Conservation (phyloP, 2,329 filamentous ascomycete species). For the Trichoderma oligosporum region DNA sequence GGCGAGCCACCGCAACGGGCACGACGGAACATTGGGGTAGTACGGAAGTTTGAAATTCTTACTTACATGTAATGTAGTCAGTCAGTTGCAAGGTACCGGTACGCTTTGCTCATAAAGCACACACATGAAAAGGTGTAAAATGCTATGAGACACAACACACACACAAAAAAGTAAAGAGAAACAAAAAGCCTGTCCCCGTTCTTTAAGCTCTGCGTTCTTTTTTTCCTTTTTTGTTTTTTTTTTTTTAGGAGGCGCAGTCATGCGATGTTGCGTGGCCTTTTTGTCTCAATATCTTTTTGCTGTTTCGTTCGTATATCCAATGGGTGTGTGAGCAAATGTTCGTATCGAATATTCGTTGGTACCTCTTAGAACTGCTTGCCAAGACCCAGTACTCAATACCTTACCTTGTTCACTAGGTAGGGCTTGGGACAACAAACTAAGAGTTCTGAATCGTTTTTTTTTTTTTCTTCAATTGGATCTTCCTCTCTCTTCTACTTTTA, state of each 20-base stretch:
- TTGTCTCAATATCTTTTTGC: neutral
- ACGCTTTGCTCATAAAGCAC: neutral
- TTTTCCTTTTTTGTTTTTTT: neutral
- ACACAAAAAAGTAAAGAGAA: neutral
- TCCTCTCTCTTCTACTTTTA: neutral
- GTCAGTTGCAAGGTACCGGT: neutral
- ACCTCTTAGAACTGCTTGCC: conserved; percentile 1
- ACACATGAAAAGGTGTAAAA: no score
- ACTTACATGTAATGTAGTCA: neutral
- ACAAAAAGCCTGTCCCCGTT: neutral
- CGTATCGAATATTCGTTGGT: conserved; percentile 4
- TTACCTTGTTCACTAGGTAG: neutral
- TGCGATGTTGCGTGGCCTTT: neutral
- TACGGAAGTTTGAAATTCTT: neutral
- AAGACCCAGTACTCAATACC: no score
- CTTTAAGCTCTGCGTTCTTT: neutral
- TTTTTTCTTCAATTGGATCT: no score
- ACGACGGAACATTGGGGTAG: conserved; percentile 9
- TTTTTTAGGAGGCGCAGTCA: conserved; percentile 4
- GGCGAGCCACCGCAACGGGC: conserved; percentile 8
- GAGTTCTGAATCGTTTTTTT: neutral
- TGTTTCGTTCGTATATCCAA: neutral
- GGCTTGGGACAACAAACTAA: neutral
- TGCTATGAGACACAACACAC: no score
- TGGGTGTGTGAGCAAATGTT: neutral